These are phyloP conservation scores for Allomyces arbusculus DNA, from an alignment of 192 early-diverging fungal genomes.

Conservation along the genomic window DNA sequence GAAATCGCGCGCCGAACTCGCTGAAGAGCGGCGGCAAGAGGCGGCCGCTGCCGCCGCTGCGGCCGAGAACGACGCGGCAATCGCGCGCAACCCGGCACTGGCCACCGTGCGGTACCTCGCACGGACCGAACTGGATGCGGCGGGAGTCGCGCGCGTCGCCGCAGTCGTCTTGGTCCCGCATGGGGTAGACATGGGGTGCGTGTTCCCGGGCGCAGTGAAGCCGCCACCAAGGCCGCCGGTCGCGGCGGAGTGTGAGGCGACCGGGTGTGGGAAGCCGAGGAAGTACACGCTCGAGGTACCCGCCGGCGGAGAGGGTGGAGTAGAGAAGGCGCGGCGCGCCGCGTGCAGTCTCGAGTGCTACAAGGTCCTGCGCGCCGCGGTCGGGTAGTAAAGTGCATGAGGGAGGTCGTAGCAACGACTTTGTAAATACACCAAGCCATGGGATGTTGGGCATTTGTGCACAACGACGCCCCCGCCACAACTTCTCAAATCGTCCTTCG, in stretches of 20 bases:
- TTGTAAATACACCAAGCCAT: neutral
- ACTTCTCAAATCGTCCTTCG: no score
- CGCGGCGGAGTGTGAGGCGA: neutral
- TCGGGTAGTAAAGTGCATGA: no score
- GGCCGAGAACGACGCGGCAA: neutral
- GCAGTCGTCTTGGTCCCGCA: neutral
- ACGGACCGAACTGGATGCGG: neutral
- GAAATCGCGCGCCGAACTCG: constrained; percentile 1
- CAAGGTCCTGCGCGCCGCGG: neutral
- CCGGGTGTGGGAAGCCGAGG: neutral
- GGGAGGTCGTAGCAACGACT: no score
- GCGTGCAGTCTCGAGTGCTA: neutral
- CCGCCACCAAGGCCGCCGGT: neutral
- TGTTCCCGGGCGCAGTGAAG: neutral
- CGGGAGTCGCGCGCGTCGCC: neutral
- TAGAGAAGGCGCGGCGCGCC: neutral
- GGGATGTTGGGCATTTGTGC: neutral
- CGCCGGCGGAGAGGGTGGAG: neutral
- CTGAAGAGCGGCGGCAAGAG: neutral
- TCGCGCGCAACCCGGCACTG: neutral
- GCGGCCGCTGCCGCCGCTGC: no score
- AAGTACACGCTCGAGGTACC: neutral
- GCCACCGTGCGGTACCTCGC: neutral
- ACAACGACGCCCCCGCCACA: no score
- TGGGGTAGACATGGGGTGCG: neutral